Base-by-base conservation (phyloP, 2,329 filamentous ascomycete species). In the Microsporum canis region DNA sequence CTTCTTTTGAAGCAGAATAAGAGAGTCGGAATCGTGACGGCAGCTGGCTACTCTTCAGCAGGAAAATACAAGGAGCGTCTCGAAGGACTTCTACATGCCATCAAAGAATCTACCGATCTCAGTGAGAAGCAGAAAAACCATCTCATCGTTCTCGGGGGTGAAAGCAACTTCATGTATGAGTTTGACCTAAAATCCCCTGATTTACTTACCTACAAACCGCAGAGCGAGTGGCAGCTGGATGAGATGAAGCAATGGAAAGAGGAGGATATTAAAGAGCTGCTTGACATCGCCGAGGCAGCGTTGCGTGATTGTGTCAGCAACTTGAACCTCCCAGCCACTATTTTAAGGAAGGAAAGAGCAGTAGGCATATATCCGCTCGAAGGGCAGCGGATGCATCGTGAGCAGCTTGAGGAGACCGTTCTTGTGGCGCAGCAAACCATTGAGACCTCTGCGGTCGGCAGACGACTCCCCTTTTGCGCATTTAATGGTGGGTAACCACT, bases 371-470 rank as follows among this genome's bases (percentile, higher is more conserved):
- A 89, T 63, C 87, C 87, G 1, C 74, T 82, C 0, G 76, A 84
- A 1, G 80, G 82, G 1, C 78, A 82, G 17, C 86, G 85, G 60
- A 90, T 96, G 69, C 84, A 87, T 34, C 85, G 94, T 17, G 94
- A 99, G 76, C 88, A 88, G 62, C 83, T 99, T 17, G 94, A 99
- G 73, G 94, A 99, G 77, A 96, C 92, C 0, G 94, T 99, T 0
- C 80, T 99, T 8, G 90, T 95, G 1, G 89, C 94, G 17, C 92
- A 97, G 74, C 92, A 95, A 72, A 91, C 90, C 57, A 81, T 99
- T 3, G 92, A 97, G 74, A 83, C 91, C 68, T 89, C 86, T 45
- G 77, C 82, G 0, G 87, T 87, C 34, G 88, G 87, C 1, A 75
- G 78, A 47, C 73, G 81, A 65, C 68, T 99, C 36, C 94, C 94